Base-by-base conservation (phyloP, 75 land plant genomes). In the Picea glauca region DNA sequence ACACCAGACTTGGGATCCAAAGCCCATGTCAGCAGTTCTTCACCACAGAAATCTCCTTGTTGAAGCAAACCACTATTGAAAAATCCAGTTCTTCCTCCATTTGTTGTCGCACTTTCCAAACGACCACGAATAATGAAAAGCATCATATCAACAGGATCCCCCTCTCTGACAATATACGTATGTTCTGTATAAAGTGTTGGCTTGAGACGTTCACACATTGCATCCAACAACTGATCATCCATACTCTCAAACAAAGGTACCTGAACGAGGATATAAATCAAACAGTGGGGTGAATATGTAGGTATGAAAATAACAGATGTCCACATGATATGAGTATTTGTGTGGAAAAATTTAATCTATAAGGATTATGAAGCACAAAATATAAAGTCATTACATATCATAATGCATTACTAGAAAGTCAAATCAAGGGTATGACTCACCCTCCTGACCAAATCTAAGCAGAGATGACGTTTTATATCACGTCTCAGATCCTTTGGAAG, bases 401-500 rank as follows among this genome's bases (percentile, higher is more conserved):
- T 50, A 50, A 50, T 6, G 43, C 20, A 40, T 43, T 70, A 40
- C 50, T 43, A 70, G 54, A 43, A 70, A 70, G 21, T 4, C 2
- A 66, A 15, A 40, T n/a, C 5, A 9, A n/a, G n/a, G 1, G 56
- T 75, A 20, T 26, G 2, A 80, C 90, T 83, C 68, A 93, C 98
- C 81, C 94, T 83, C 79, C 26, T 86, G 54, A 96, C 87, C 21
- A 94, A 84, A 72, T 85, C 80, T 80, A 92, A 82, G 78, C 95
- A 94, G 40, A 96, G 93, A 86, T 96, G 99, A 17, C 99, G 93
- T 65, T 94, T 94, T 58, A 96, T 96, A 64, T 96, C 98, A 58
- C 99, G 85, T 21, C 92, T 80, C 1, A 96, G 88, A 74, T 94
- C 99, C 78, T 88, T 91, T 15, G 99, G 95, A 32, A 96, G 89